A percentile compares a stretch with the other conserved stretches of the same genome.
phyloP scores from a whole-genome alignment of 192 early-diverging fungal genomes.

The Funneliformis mosseae region DNA sequence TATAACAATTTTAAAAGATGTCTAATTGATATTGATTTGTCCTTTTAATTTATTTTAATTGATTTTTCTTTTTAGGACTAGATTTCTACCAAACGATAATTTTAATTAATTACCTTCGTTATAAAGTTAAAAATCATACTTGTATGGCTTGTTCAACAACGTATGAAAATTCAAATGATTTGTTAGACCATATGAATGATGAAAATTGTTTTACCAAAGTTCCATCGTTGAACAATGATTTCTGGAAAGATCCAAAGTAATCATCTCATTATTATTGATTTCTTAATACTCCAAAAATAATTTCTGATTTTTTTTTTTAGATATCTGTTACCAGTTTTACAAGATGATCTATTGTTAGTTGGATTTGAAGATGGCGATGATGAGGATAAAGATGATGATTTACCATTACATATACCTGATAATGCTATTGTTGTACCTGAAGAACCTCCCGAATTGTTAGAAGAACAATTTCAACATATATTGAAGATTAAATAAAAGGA shows the following conservation, averaged over 20 bases:
- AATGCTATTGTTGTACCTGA: slow-evolving; percentile 9
- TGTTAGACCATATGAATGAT: slow-evolving; percentile 69
- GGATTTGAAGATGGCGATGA: slow-evolving; percentile 67
- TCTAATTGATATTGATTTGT: neutral
- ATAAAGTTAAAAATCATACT: slow-evolving; percentile 55
- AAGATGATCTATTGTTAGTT: slow-evolving; percentile 85
- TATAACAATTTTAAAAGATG: neutral
- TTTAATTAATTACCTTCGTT: slow-evolving; percentile 87
- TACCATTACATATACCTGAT: slow-evolving; percentile 1
- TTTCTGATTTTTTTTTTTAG: slow-evolving; percentile 14
- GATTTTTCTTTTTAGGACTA: slow-evolving; percentile 48
- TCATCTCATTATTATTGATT: neutral
- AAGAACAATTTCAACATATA: neutral
- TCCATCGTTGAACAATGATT: slow-evolving; percentile 51
- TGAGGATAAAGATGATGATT: slow-evolving; percentile 37
- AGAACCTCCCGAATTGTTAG: slow-evolving; percentile 3
- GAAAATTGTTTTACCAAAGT: slow-evolving; percentile 54
- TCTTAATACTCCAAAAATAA: neutral
- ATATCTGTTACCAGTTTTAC: slow-evolving; percentile 77
- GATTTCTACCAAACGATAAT: slow-evolving; percentile 85
- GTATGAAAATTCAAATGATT: slow-evolving; percentile 47
- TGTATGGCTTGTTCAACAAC: slow-evolving; percentile 72
- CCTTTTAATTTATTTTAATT: neutral
- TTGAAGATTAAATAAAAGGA: neutral
- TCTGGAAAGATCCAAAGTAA: slow-evolving; percentile 79